Base-by-base conservation (phyloP, 768 basidiomycete genomes). In the Sutorius australiensis region DNA sequence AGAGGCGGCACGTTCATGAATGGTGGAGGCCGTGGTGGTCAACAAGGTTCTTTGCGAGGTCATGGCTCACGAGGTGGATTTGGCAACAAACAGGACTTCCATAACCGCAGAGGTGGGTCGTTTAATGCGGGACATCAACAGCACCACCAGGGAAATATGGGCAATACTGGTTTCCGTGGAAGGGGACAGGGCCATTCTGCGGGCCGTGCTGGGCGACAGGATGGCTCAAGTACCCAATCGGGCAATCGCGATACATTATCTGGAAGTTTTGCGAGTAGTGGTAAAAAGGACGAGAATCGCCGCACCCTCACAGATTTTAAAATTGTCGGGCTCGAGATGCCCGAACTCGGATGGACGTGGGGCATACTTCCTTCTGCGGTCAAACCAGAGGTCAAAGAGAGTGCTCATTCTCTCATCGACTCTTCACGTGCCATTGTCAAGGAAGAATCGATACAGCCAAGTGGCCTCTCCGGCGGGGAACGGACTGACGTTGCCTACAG, bases 241-340 rank as follows among this genome's bases (percentile, higher is more conserved):
- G 73, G 73, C 52, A 65, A 75, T 42, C 77, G 81, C 66, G 84
- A 88, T 67, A 75, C 76, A 38, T 59, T 74, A 17, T 62, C 73
- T 59, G 68, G 73, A 48, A 74, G 77, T 46, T 78, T 69, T 60
- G 71, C 76, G 62, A 71, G 70, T 44, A 66, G 72, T 65, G 83
- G 85, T 79, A 90, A 90, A 80, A 88, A 87, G 72, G 89, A 91
- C 66, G 90, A 92, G 70, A 87, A 88, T 67, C 82, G 87, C 65
- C 83, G 92, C 63, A 97, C 95, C 30, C 84, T 99, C 61, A 98
- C 94, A 34, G 95, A 98, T 74, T 99, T 99, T 82, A 92, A 95
- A 74, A 93, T 99, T 67, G 78, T 95, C 65, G 94, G 89, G 27
- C 77, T 98, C 61, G 84, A 90, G 67, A 87, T 97, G 60, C 82